Evolutionary conservation across 2,329 filamentous ascomycete genomes (phyloP).

Genomic region (Ceratocystis lukuohia): DNA sequence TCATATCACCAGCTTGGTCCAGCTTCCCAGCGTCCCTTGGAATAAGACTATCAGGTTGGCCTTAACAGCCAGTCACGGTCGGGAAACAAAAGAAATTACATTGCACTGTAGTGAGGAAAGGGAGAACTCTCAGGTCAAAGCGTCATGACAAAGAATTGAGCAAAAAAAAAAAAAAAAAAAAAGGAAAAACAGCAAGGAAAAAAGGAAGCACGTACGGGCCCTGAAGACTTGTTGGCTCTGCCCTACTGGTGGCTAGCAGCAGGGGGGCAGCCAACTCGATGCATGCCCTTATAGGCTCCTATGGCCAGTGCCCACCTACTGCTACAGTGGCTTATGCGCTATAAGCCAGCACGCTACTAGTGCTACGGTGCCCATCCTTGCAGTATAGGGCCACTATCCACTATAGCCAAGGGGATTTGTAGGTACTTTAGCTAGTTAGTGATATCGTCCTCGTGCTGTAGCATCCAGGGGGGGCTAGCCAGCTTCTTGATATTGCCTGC

Average conservation of each 20-base stretch:
- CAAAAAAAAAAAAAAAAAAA: neutral
- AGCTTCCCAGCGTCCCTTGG: neutral
- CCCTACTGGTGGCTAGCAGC: neutral
- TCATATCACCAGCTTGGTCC: neutral
- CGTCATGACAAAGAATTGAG: neutral
- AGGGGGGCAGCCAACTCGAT: neutral
- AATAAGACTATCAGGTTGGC: neutral
- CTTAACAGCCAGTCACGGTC: neutral
- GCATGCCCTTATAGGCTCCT: neutral
- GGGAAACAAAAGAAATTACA: conserved; percentile 3
- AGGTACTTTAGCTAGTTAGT: neutral
- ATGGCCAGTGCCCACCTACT: neutral
- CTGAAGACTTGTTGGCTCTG: neutral
- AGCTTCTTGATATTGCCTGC: neutral
- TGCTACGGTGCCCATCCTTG: neutral
- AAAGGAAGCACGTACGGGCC: neutral
- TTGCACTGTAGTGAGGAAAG: neutral
- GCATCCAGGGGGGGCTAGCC: neutral
- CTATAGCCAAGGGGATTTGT: no score
- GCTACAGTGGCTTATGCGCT: neutral
- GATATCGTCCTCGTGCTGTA: neutral
- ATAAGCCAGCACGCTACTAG: neutral
- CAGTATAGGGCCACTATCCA: no score
- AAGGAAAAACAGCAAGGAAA: neutral
- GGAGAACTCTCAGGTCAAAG: neutral